Base-by-base conservation (phyloP, 1,284 basidiomycete genomes). In the Exobasidium rhododendri region DNA sequence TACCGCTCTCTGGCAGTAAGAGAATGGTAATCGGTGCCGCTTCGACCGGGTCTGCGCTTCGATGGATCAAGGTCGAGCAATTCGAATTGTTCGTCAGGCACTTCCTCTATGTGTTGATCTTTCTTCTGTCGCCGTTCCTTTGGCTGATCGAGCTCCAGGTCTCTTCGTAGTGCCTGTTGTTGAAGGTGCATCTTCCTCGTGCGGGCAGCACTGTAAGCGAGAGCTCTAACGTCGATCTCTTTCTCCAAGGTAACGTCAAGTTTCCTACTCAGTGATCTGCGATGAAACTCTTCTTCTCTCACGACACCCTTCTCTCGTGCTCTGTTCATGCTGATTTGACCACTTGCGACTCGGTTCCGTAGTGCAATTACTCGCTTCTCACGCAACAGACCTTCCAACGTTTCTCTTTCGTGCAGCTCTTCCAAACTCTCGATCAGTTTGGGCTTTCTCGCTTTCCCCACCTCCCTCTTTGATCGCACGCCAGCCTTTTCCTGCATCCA, bases 1-100 rank as follows among this genome's bases (percentile, higher is more conserved):
- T 74, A 73, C 17, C 71, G 66, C 4, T 69, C 73, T 35, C 63
- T 57, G 30, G 68, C 59, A 30, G 66, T 67, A 28, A 70, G 66
- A 4, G 73, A 71, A 43, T 68, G 73, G 58, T 72, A 73, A 46
- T 73, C 69, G 26, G 69, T 71, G 22, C 71, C 71, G 3, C 69
- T 61, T 31, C 64, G 63, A 28, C 66, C 66, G 32, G 67, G 67
- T 55, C 63, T 68, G 53, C 68, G 67, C n/a, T 45, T 45, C 2
- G 31, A 29, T 4, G 60, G 59, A 32, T 53, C 56, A 32, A 59
- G 62, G 44, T 73, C 72, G 32, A 73, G 44, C 28, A 74, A 32
- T 55, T 74, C 71, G 44, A 72, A 73, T 4, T 66, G 62, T 58
- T 63, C 69, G 17, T 69, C 69, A n/a, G 5, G 13, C 28, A 3